Percentiles rank a stretch among this genome's conserved stretches.
These are phyloP conservation scores for Chalciporus sphaerocephalus DNA, from an alignment of 768 basidiomycete species.

Conservation along the genomic window DNA sequence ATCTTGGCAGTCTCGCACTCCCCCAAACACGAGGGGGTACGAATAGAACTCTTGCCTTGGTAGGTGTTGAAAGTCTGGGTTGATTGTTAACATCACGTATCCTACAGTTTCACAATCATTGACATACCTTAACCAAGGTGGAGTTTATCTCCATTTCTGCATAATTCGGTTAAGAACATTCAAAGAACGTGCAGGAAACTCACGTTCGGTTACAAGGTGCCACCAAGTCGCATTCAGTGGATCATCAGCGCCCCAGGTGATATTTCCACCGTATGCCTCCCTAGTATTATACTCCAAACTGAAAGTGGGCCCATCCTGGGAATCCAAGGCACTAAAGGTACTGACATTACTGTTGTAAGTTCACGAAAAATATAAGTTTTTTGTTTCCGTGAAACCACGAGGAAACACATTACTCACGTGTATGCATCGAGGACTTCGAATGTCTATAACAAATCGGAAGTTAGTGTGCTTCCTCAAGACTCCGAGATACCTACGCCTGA, in stretches of 20 bases:
- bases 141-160: slow-evolving; percentile 57
- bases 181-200: slow-evolving; percentile 16
- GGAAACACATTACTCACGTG: slow-evolving; percentile 46
- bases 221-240: slow-evolving; percentile 82
- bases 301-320: slow-evolving; percentile 62
- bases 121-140: slow-evolving; percentile 53
- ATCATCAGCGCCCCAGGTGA: slow-evolving; percentile 56
- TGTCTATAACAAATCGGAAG: slow-evolving; percentile 41
- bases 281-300: slow-evolving; percentile 65
- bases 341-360: slow-evolving; percentile 67
- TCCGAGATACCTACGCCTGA: slow-evolving; percentile 45
- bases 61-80: slow-evolving; percentile 59
- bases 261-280: slow-evolving; percentile 54
- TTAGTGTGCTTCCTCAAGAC: not conserved
- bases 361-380: not conserved
- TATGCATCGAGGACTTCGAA: slow-evolving; percentile 76
- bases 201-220: slow-evolving; percentile 74
- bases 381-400: not conserved
- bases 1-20: slow-evolving; percentile 64
- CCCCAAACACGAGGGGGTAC: slow-evolving; percentile 51
- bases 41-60: slow-evolving; percentile 67
- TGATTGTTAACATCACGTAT: slow-evolving; percentile 3
- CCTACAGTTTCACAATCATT: not conserved
- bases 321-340: slow-evolving; percentile 54
- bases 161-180: not conserved